Percentiles rank a stretch among this genome's conserved stretches.
phyloP scores from a whole-genome alignment of 139 green algal species.

The Yamagishiella unicocca region DNA sequence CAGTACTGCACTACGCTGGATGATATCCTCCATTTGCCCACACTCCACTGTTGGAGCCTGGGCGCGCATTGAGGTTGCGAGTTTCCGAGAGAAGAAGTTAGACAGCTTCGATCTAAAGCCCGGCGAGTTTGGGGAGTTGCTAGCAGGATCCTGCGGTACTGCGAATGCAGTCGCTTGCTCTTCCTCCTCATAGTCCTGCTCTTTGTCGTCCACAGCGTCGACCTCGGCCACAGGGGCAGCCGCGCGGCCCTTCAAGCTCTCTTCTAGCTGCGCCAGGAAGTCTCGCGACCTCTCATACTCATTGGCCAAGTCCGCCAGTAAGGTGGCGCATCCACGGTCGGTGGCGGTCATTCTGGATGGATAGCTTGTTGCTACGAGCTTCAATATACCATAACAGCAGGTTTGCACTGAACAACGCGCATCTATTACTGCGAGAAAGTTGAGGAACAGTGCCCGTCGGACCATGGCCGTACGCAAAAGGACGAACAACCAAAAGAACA shows the following conservation, averaged over 20 bases:
- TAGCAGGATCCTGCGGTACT: not conserved
- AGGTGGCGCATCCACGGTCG: not conserved
- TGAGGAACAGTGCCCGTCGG: not conserved
- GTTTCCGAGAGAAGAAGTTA: not conserved
- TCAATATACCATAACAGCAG: too few relatives aligned
- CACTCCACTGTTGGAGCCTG: not conserved
- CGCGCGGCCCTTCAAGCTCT: not conserved
- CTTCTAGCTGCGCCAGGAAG: not conserved
- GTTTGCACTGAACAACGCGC: not conserved
- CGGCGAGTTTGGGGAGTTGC: not conserved
- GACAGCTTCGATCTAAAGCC: not conserved
- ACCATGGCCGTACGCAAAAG: not conserved
- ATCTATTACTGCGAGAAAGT: not conserved
- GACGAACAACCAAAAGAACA: not conserved
- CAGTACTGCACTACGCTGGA: not conserved
- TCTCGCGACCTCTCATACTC: slow-evolving; percentile 2
- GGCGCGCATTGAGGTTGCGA: not conserved
- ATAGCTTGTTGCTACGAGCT: too few relatives aligned
- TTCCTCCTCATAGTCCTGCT: not conserved
- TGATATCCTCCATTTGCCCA: not conserved
- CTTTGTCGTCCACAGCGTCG: not conserved
- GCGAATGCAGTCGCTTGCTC: too few relatives aligned
- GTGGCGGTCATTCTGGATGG: too few relatives aligned
- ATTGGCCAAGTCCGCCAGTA: not conserved
- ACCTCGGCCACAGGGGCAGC: not conserved